Evolutionary conservation across 2,329 filamentous ascomycete species (phyloP), one percentile per base, ranked within the genome.

Genomic region (Xylariaceae sp.): DNA sequence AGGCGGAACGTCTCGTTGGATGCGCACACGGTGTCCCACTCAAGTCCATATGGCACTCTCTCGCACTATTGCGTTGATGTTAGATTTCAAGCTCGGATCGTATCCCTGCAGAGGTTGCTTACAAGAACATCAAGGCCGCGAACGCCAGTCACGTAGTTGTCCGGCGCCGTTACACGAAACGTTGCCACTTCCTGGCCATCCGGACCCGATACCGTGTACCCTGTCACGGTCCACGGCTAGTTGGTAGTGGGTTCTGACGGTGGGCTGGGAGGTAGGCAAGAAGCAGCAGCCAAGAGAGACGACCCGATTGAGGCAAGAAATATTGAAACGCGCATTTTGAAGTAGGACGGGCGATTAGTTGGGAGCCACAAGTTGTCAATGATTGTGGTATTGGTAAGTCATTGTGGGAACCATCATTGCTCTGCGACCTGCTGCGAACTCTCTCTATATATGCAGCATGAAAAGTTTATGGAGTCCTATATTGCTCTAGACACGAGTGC

Each of bases 51-150:
- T 23, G 17, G 55, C 23, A 58, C 49, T 2, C 24, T 45, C 31
- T 58, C 31, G 55, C 55, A 58, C 55, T 58, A 6, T 53, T 41
- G 14, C 17, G 14, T 43, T 47, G 23, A 28, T 47, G 47, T 57
- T 24, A 57, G 54, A 47, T 46, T 37, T 43, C 8, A 47, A 17
- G 29, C 11, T 12, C n/a, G 46, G 17, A 28, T 53, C 47, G 34
- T 23, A 37, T 47, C 47, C n/a, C 39, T 41, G 11, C 12, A 40
- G 28, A 33, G 40, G 33, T 17, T 36, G 24, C 55, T 53, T 53
- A 58, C 55, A 33, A 58, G 50, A 16, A 58, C 55, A 19, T 58
- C 49, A 23, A 58, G 55, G 28, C 55, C 49, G 28, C 55, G 55
- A 17, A 58, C 55, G 17, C 55, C 55, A 17, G 49, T 53, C 29